Conservation (phyloP, 805 yeast species). For the Maudiozyma turicensis region DNA sequence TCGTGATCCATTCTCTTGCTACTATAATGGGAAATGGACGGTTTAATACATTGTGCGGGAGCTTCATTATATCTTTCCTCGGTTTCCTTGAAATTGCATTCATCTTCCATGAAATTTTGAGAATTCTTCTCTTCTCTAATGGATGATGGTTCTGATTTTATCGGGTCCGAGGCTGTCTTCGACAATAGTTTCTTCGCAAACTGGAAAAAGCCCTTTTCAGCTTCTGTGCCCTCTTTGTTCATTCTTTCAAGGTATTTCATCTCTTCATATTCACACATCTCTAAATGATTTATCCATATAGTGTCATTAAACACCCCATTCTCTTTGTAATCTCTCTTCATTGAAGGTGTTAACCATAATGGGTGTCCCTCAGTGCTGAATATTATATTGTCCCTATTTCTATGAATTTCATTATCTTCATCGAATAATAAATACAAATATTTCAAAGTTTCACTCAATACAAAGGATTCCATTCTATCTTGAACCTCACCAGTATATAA, state of each 20-base stretch:
- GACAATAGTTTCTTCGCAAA: background rate
- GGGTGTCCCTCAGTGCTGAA: slow-evolving; percentile 93
- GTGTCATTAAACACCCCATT: slow-evolving; percentile 16
- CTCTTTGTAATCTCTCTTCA: slow-evolving; percentile 22
- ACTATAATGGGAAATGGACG: background rate
- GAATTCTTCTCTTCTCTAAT: background rate
- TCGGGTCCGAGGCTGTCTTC: background rate
- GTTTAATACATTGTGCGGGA: background rate
- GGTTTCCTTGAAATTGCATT: too few species aligned
- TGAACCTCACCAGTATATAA: slow-evolving; percentile 52
- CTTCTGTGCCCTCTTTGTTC: background rate
- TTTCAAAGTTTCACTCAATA: slow-evolving; percentile 77
- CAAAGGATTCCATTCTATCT: slow-evolving; percentile 88
- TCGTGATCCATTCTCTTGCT: background rate
- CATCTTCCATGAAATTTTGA: background rate
- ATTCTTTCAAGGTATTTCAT: background rate
- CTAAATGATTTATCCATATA: slow-evolving; percentile 8
- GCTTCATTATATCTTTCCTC: background rate
- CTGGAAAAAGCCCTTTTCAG: background rate
- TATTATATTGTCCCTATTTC: slow-evolving; percentile 32
- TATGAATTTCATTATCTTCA: slow-evolving; percentile 47
- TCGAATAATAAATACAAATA: slow-evolving; percentile 76
- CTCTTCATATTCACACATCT: slow-evolving; percentile 5
- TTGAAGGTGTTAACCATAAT: slow-evolving; percentile 49
- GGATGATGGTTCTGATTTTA: background rate